These are phyloP conservation scores for Acanthamoeba triangularis DNA, from an alignment of 208 protist species.

Conservation along the genomic window DNA sequence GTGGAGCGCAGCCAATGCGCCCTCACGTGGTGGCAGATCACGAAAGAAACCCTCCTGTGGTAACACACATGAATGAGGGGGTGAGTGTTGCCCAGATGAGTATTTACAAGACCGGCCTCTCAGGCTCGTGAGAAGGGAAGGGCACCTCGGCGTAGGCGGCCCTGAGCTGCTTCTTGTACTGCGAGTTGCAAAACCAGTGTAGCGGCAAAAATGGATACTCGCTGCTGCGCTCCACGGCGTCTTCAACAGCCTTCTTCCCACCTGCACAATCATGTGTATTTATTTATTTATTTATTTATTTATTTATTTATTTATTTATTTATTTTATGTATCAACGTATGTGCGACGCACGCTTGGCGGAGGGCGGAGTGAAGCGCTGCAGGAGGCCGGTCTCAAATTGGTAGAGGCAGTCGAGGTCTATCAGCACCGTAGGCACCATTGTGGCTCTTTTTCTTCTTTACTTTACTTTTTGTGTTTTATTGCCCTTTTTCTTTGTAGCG, in stretches of 20 bases:
- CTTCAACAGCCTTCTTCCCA: neutral
- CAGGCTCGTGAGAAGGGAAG: no score
- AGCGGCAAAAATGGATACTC: neutral
- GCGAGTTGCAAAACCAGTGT: conserved; percentile 6
- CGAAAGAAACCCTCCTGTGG: conserved; percentile 5
- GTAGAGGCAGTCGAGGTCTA: neutral
- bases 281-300: no score
- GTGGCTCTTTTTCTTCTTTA: no score
- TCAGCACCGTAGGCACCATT: neutral
- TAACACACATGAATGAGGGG: neutral
- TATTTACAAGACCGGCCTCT: no score
- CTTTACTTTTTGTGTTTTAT: no score
- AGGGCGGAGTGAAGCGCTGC: neutral
- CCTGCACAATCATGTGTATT: no score
- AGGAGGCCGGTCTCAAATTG: neutral
- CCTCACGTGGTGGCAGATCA: neutral
- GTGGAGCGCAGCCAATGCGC: conserved; percentile 9
- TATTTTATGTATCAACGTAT: no score
- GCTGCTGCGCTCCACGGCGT: neutral
- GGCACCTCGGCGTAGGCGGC: neutral
- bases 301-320: no score
- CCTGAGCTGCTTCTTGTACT: neutral
- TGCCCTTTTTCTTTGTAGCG: no score
- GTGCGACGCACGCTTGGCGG: neutral
- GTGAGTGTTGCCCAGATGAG: neutral